Percentiles rank a stretch among this genome's conserved stretches.
These are phyloP conservation scores for Brasenia schreberi DNA, from an alignment of 164 flowering plant genomes.

Conservation along the genomic window DNA sequence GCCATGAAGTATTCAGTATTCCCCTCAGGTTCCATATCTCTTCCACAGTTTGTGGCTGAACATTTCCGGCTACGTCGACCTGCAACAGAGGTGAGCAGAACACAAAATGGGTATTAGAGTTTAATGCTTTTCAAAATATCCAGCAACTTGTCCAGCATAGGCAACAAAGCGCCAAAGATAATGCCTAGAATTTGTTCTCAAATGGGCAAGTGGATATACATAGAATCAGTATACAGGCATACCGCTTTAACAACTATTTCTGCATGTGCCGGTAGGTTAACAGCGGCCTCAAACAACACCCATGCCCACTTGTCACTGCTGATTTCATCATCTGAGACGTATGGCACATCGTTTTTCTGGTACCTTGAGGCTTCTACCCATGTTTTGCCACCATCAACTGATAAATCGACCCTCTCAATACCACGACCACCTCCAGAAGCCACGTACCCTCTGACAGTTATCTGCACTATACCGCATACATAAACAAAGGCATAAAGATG, in stretches of 20 bases:
- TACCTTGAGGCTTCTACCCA: slow-evolving; percentile 79
- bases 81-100: slow-evolving; percentile 17
- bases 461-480: slow-evolving; percentile 23
- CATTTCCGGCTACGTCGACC: slow-evolving; percentile 84
- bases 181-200: too few species aligned
- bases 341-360: slow-evolving; percentile 48
- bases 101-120: too few species aligned
- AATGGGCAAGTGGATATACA: too few species aligned
- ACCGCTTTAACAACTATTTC: slow-evolving; percentile 94
- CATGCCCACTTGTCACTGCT: slow-evolving; percentile 91
- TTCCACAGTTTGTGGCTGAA: slow-evolving; percentile 76
- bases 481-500: too few species aligned
- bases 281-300: slow-evolving; percentile 62
- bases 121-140: too few species aligned
- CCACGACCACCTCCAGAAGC: slow-evolving; percentile 96
- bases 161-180: too few species aligned
- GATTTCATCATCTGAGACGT: slow-evolving; percentile 47
- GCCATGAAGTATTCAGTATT: slow-evolving; percentile 91
- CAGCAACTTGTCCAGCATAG: too few species aligned
- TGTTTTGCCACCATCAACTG: slow-evolving; percentile 80
- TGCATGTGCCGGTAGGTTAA: slow-evolving; percentile 30
- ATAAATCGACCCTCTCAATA: slow-evolving; percentile 85
- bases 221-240: slow-evolving; percentile 5
- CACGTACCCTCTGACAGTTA: slow-evolving; percentile 78
- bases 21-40: slow-evolving; percentile 90